These are phyloP conservation scores for Fusarium sarcochroum DNA, from an alignment of 2,329 filamentous ascomycete species.

Conservation along the genomic window DNA sequence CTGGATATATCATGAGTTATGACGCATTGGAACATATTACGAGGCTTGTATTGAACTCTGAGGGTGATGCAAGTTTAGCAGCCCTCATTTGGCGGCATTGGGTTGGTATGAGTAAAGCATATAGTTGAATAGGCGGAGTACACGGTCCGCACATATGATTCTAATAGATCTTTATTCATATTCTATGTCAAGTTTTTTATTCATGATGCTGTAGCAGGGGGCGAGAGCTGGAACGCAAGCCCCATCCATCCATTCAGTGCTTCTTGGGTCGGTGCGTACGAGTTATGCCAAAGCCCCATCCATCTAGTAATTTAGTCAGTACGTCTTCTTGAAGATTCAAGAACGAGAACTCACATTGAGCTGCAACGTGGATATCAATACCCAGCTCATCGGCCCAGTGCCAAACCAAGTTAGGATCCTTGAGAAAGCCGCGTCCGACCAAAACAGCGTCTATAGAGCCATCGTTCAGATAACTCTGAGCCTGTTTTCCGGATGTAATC, in stretches of 20 bases:
- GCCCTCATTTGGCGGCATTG: not conserved
- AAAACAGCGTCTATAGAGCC: constrained; percentile 62
- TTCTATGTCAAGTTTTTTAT: not conserved
- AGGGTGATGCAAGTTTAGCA: not conserved
- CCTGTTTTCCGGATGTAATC: constrained; percentile 59
- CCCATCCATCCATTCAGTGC: constrained; percentile 17
- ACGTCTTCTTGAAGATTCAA: not conserved
- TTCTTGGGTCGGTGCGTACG: constrained; percentile 43
- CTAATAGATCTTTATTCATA: not conserved
- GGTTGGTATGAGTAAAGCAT: not conserved
- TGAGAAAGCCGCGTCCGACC: constrained; percentile 67
- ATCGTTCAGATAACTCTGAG: constrained; percentile 61
- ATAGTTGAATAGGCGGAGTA: not conserved
- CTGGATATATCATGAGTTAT: constrained; percentile 36
- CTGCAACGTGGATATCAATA: constrained; percentile 60
- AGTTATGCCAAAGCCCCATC: constrained; percentile 47
- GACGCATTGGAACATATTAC: constrained; percentile 22
- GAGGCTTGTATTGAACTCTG: not conserved
- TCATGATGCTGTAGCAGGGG: no score
- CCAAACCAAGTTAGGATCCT: constrained; percentile 68
- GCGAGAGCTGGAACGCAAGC: rapidly evolving
- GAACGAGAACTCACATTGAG: constrained; percentile 45
- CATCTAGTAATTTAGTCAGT: constrained; percentile 35
- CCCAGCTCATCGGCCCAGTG: constrained; percentile 66
- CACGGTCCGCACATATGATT: not conserved